These are phyloP conservation scores for Phytophthora pinifolia DNA, from an alignment of 352 stramenopile species.

Conservation along the genomic window DNA sequence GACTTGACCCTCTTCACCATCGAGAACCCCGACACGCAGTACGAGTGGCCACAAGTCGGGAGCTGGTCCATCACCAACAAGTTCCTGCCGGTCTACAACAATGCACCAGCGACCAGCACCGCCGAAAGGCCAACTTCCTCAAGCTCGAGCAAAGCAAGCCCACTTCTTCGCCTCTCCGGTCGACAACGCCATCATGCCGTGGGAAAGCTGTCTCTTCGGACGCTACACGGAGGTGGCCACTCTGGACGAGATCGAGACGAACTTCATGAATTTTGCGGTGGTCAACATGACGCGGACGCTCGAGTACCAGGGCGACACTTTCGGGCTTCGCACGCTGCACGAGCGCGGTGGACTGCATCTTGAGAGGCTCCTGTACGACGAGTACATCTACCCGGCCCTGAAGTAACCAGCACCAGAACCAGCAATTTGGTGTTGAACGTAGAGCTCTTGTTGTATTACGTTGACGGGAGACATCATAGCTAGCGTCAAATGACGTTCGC, in stretches of 20 bases:
- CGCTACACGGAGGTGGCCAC: slow-evolving; percentile 3
- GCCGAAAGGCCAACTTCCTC: slow-evolving; percentile 1
- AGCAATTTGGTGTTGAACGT: neutral
- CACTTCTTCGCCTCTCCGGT: slow-evolving; percentile 5
- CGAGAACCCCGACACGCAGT: slow-evolving; percentile 3
- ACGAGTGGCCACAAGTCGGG: slow-evolving; percentile 4
- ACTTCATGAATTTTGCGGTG: slow-evolving; percentile 14
- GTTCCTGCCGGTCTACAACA: slow-evolving; percentile 9
- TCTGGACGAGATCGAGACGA: slow-evolving; percentile 16
- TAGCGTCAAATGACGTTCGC: neutral
- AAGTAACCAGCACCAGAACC: slow-evolving; percentile 2
- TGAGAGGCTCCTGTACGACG: too few relatives aligned
- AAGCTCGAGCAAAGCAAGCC: neutral
- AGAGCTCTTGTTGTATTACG: too few relatives aligned
- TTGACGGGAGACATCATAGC: too few relatives aligned
- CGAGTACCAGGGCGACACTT: slow-evolving; percentile 13
- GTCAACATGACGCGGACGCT: slow-evolving; percentile 17
- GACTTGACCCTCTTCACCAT: slow-evolving; percentile 8
- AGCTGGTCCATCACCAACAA: slow-evolving; percentile 9
- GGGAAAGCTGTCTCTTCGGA: slow-evolving; percentile 5
- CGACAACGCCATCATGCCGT: slow-evolving; percentile 8
- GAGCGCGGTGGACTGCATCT: slow-evolving; percentile 11
- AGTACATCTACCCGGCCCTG: slow-evolving; percentile 17
- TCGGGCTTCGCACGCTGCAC: slow-evolving; percentile 16
- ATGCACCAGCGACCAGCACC: slow-evolving; percentile 7